Conservation (phyloP, 2,329 filamentous ascomycete genomes). For the Talaromyces sp. region DNA sequence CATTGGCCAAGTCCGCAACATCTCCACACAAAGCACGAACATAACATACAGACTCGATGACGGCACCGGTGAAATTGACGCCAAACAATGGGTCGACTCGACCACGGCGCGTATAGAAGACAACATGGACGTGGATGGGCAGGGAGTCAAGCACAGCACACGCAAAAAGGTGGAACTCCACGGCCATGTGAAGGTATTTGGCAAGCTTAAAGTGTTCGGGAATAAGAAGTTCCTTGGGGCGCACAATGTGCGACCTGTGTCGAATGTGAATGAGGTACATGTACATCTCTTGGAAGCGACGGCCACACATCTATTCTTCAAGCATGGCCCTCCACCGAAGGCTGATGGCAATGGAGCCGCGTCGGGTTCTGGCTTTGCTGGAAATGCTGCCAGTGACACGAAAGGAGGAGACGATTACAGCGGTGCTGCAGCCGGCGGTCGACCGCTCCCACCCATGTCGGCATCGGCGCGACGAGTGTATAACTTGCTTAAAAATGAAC, state of each 20-base stretch:
- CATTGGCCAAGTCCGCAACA: constrained; percentile 83
- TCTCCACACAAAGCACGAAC: constrained; percentile 84
- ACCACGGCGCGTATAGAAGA: constrained; percentile 34
- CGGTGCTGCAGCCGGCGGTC: constrained; percentile 24
- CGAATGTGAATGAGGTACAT: constrained; percentile 86
- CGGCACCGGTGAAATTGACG: constrained; percentile 87
- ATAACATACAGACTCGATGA: constrained; percentile 92
- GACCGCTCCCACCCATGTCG: constrained; percentile 50
- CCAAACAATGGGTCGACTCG: constrained; percentile 49
- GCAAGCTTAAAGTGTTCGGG: constrained; percentile 77
- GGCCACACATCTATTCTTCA: constrained; percentile 80
- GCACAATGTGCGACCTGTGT: constrained; percentile 73
- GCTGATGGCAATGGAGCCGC: constrained; percentile 24
- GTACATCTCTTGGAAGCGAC: constrained; percentile 90
- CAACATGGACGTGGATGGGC: constrained; percentile 45
- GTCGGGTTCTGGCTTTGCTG: constrained; percentile 28
- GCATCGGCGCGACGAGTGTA: constrained; percentile 66
- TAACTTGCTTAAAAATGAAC: constrained; percentile 62
- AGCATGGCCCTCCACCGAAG: constrained; percentile 58
- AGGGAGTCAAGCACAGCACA: constrained; percentile 44
- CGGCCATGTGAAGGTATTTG: constrained; percentile 80
- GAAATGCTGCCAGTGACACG: constrained; percentile 41
- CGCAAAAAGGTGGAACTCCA: constrained; percentile 60
- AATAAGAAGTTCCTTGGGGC: constrained; percentile 78
- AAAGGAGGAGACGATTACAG: constrained; percentile 42